phyloP scores from a whole-genome alignment of 2,329 filamentous ascomycete genomes.

The Fusarium bulbicola region DNA sequence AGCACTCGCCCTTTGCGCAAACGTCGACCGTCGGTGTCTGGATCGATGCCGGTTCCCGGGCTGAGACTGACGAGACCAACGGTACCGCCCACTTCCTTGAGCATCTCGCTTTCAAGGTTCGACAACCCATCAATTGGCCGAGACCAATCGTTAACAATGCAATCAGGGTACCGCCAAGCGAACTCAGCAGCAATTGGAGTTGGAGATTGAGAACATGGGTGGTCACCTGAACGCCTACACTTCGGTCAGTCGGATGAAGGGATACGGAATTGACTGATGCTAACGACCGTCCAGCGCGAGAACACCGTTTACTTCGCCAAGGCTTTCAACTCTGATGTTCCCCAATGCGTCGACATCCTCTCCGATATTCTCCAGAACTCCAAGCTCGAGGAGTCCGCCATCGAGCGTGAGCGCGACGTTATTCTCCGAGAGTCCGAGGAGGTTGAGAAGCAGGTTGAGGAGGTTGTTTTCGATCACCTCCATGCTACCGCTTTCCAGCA shows the following conservation, averaged over 20 bases:
- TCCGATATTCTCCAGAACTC: slow-evolving; percentile 99
- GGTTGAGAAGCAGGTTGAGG: slow-evolving; percentile 99
- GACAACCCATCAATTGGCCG: slow-evolving; percentile 36
- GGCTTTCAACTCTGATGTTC: slow-evolving; percentile 97
- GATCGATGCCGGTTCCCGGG: slow-evolving; percentile 98
- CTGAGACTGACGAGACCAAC: slow-evolving; percentile 98
- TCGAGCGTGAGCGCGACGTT: slow-evolving; percentile 97
- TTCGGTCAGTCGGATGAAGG: slow-evolving; percentile 73
- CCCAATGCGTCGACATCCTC: slow-evolving; percentile 96
- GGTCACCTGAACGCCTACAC: slow-evolving; percentile 99
- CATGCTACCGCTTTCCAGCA: slow-evolving; percentile 98
- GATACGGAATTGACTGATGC: slow-evolving; percentile 30
- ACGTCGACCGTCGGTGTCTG: slow-evolving; percentile 98
- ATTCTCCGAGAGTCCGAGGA: slow-evolving; percentile 99
- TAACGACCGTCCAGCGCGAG: slow-evolving; percentile 73
- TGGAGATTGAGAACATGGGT: slow-evolving; percentile 99
- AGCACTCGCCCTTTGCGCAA: slow-evolving; percentile 98
- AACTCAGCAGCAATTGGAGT: slow-evolving; percentile 96
- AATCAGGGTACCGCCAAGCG: slow-evolving; percentile 89
- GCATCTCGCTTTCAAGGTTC: slow-evolving; percentile 99
- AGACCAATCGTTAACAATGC: slow-evolving; percentile 28
- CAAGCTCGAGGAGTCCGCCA: slow-evolving; percentile 91
- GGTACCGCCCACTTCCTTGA: slow-evolving; percentile 99
- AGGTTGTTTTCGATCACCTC: slow-evolving; percentile 98
- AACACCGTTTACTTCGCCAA: slow-evolving; percentile 99